A percentile compares a stretch with the other conserved stretches of the same genome.
Evolutionary conservation across 768 basidiomycete genomes (phyloP).

Genomic region (Trametes cinnabarina): DNA sequence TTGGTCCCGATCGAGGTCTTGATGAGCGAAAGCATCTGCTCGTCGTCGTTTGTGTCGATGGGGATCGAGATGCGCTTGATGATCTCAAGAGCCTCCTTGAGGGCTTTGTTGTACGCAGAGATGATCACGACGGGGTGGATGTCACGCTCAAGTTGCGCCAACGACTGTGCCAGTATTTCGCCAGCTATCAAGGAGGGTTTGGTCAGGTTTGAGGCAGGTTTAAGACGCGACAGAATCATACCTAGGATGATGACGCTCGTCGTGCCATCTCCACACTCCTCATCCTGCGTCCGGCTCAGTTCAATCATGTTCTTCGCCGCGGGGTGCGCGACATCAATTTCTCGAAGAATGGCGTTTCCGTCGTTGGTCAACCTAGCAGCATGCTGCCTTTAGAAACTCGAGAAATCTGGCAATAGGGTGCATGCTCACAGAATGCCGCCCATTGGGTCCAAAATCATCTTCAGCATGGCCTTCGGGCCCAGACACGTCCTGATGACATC

Average conservation of each 20-base stretch:
- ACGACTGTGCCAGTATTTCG: conserved; percentile 94
- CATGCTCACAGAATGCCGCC: conserved; percentile 87
- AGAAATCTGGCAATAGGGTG: not conserved
- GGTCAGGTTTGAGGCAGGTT: not conserved
- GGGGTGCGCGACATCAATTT: conserved; percentile 98
- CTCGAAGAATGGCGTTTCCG: conserved; percentile 97
- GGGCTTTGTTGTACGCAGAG: conserved; percentile 94
- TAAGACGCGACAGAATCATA: conserved; percentile 34
- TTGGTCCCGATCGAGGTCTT: conserved; percentile 99
- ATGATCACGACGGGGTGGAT: conserved; percentile 99
- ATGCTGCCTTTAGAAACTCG: not conserved
- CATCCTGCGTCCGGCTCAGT: conserved; percentile 94
- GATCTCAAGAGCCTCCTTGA: conserved; percentile 87
- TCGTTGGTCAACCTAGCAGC: conserved; percentile 84
- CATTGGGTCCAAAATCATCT: conserved; percentile 99
- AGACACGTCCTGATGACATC: conserved; percentile 98
- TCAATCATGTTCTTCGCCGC: conserved; percentile 99
- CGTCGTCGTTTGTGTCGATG: conserved; percentile 81
- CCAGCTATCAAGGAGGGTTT: conserved; percentile 57
- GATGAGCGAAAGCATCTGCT: conserved; percentile 93
- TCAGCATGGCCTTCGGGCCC: conserved; percentile 97
- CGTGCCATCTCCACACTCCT: conserved; percentile 98
- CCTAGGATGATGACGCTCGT: conserved; percentile 98
- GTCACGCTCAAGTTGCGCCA: conserved; percentile 90
- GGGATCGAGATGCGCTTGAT: conserved; percentile 86